Base-by-base conservation (phyloP, 805 yeast genomes). In the Cyberlindnera maritima region DNA sequence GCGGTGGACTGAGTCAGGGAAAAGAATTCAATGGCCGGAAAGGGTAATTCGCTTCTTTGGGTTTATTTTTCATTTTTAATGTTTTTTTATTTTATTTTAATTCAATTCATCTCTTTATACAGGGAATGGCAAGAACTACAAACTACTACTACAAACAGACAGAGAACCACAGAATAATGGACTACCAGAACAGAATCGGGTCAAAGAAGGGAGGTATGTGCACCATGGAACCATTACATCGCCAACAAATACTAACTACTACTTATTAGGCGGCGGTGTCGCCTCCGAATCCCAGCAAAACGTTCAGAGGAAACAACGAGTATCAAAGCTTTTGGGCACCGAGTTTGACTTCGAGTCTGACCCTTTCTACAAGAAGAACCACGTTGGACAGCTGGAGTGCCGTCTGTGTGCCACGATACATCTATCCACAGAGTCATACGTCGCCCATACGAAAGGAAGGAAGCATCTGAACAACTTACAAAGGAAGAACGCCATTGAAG, bases 131-230 rank as follows among this genome's bases (percentile, higher is more conserved):
- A n/a, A n/a, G n/a, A n/a, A n/a, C n/a, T n/a, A n/a, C n/a, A n/a
- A n/a, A n/a, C n/a, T n/a, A n/a, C n/a, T n/a, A n/a, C n/a, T n/a
- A n/a, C n/a, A n/a, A n/a, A n/a, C n/a, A n/a, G n/a, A n/a, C n/a
- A n/a, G n/a, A n/a, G n/a, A 21, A 21, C 25, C 14, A 28, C 13
- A 28, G 19, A 7, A 31, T 15, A 20, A 90, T 90, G 97, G 96
- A 90, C 64, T 88, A 88, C 61, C 91, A 88, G 52, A 87, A 86
- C 56, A 69, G 96, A 58, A 95, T 87, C 2, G 96, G 96, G 38
- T 85, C 96, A 7, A 90, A 90, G 66, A 82, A 88, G 62, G 97
- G 97, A 31, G 80, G 85, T 53, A 41, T 26, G 54, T 50, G n/a
- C n/a, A n/a, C n/a, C n/a, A n/a, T n/a, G n/a, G n/a, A n/a, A n/a